Evolutionary conservation across 2,329 filamentous ascomycete species (phyloP).

Genomic region (Lasiodiplodia sp.): DNA sequence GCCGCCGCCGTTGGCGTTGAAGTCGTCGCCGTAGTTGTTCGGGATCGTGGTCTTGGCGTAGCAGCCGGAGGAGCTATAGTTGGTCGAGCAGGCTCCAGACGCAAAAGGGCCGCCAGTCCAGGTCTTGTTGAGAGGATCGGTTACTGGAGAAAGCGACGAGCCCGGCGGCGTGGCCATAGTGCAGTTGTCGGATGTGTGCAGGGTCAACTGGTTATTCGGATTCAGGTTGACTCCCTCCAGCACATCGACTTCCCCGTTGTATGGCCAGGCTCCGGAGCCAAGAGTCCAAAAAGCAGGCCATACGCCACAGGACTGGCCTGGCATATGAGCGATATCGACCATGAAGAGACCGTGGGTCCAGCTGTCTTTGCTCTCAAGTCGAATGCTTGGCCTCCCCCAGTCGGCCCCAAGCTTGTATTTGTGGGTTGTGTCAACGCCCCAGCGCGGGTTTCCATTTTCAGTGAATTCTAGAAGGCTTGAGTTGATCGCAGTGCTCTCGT

Average conservation of each 20-base stretch:
- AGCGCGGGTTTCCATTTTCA: constrained; percentile 31
- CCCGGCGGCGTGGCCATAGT: constrained; percentile 26
- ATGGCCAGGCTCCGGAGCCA: constrained; percentile 39
- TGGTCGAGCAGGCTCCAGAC: constrained; percentile 21
- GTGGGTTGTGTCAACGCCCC: constrained; percentile 45
- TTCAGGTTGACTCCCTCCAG: constrained; percentile 35
- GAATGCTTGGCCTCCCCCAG: constrained; percentile 41
- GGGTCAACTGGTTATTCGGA: constrained; percentile 32
- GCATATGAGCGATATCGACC: constrained; percentile 48
- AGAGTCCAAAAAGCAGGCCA: constrained; percentile 53
- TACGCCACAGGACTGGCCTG: constrained; percentile 39
- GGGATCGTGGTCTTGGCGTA: constrained; percentile 20
- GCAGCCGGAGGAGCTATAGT: constrained; percentile 37
- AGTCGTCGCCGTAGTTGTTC: constrained; percentile 32
- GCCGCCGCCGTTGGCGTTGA: constrained; percentile 35
- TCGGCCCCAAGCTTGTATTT: constrained; percentile 49
- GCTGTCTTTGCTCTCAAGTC: constrained; percentile 47
- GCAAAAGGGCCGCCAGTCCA: not conserved
- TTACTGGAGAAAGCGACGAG: not conserved
- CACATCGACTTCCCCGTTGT: constrained; percentile 38
- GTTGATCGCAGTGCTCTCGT: constrained; percentile 43
- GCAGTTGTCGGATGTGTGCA: constrained; percentile 34
- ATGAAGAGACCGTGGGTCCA: constrained; percentile 50
- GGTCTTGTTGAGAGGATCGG: not conserved
- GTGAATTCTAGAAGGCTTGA: constrained; percentile 42